These are phyloP conservation scores for Triticum timopheevii DNA, from an alignment of 176 grass and related monocot genomes.

Conservation along the genomic window DNA sequence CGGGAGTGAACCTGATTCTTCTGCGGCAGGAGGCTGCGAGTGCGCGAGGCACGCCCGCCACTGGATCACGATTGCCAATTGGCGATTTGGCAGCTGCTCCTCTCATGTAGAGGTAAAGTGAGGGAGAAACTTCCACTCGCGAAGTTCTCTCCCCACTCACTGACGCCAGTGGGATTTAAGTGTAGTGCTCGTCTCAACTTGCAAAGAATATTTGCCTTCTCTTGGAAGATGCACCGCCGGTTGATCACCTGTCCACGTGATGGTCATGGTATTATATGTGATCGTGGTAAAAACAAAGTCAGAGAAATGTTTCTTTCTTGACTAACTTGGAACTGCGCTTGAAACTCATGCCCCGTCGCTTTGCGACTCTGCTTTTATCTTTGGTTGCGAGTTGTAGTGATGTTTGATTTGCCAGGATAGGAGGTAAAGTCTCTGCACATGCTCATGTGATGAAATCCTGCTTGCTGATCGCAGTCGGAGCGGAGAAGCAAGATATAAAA, in stretches of 20 bases:
- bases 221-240: background rate
- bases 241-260: slow-evolving; percentile 28
- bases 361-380: slow-evolving; percentile 7
- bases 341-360: background rate
- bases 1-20: slow-evolving; percentile 21
- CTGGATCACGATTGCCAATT: background rate
- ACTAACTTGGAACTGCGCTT: background rate
- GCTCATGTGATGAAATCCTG: background rate
- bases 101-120: background rate
- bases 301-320: slow-evolving; percentile 15
- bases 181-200: background rate
- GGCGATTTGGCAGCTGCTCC: background rate
- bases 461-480: background rate
- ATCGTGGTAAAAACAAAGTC: background rate
- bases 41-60: background rate
- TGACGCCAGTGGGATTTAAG: background rate
- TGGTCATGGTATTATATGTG: background rate
- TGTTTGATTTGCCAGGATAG: background rate
- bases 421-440: background rate
- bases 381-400: background rate
- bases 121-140: background rate
- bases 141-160: background rate
- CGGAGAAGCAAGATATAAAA: background rate
- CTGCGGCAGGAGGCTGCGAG: background rate
- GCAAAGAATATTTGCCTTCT: background rate